These are phyloP conservation scores for Candida dubliniensis DNA, from an alignment of 1,139 yeast genomes.

Conservation along the genomic window DNA sequence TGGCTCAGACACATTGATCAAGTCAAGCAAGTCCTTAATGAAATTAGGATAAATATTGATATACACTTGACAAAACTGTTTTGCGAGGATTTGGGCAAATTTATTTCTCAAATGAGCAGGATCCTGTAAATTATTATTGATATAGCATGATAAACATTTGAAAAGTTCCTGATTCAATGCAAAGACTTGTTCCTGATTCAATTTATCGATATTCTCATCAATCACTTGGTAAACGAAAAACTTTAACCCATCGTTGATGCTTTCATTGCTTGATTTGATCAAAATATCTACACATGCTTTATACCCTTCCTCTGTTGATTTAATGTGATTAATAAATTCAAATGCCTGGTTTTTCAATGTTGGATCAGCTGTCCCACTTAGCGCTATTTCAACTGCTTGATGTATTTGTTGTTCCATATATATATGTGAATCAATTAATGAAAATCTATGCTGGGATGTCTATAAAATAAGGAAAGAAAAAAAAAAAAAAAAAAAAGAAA, in stretches of 20 bases:
- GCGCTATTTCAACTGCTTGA: slow-evolving; percentile 91
- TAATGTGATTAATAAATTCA: slow-evolving; percentile 73
- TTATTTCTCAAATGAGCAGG: slow-evolving; percentile 75
- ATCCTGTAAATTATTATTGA: slow-evolving; percentile 40
- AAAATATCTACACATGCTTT: slow-evolving; percentile 70
- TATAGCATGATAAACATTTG: slow-evolving; percentile 34
- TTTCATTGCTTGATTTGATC: slow-evolving; percentile 22
- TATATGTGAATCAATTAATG: neutral
- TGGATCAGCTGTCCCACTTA: slow-evolving; percentile 72
- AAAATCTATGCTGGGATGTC: neutral
- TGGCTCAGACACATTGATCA: slow-evolving; percentile 2
- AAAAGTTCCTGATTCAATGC: slow-evolving; percentile 43
- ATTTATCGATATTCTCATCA: slow-evolving; percentile 54
- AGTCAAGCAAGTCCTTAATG: slow-evolving; percentile 57
- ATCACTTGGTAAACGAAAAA: slow-evolving; percentile 84
- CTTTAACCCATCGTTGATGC: slow-evolving; percentile 53
- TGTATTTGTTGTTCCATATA: slow-evolving; percentile 78
- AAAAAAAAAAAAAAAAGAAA: too few species aligned
- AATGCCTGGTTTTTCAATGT: slow-evolving; percentile 79
- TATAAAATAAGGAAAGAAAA: too few species aligned
- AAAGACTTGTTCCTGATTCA: slow-evolving; percentile 43
- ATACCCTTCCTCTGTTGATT: slow-evolving; percentile 78
- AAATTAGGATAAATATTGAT: slow-evolving; percentile 62
- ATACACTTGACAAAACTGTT: slow-evolving; percentile 69
- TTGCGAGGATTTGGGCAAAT: slow-evolving; percentile 70